Evolutionary conservation across 202 grass and related monocot species (phyloP).

Genomic region (Sporobolus alterniflorus): DNA sequence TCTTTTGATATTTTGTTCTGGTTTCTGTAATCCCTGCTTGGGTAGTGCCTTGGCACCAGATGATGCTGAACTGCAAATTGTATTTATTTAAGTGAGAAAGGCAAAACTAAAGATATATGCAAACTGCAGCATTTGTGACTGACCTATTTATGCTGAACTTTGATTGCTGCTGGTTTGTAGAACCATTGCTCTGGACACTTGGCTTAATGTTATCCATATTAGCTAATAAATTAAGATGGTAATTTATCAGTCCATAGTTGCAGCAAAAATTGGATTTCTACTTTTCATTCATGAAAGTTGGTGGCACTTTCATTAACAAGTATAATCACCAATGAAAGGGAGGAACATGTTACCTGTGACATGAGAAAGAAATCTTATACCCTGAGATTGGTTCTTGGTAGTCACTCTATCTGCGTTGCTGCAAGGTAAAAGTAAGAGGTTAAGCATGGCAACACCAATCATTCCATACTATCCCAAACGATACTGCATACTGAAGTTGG

Average conservation of each 20-base stretch:
- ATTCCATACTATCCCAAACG: not conserved
- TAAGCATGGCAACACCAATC: not conserved
- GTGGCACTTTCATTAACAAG: not conserved
- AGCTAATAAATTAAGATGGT: slow-evolving; percentile 30
- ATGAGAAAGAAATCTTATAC: slow-evolving; percentile 94
- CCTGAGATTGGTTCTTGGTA: slow-evolving; percentile 79
- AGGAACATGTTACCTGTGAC: slow-evolving; percentile 59
- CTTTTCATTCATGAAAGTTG: not conserved
- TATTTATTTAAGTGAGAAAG: not conserved
- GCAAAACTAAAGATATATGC: not conserved
- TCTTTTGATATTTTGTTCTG: slow-evolving; percentile 58
- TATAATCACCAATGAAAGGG: not conserved
- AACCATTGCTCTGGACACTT: slow-evolving; percentile 37
- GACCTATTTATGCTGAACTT: slow-evolving; percentile 57
- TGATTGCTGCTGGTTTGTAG: slow-evolving; percentile 30
- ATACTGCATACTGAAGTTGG: not conserved
- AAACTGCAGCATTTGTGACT: not conserved
- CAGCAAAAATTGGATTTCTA: not conserved
- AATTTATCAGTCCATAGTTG: not conserved
- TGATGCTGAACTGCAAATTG: slow-evolving; percentile 23
- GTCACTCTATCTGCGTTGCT: slow-evolving; percentile 92
- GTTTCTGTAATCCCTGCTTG: slow-evolving; percentile 33
- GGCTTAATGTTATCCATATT: slow-evolving; percentile 34
- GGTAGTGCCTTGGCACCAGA: slow-evolving; percentile 26
- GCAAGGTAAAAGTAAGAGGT: slow-evolving; percentile 34